These are phyloP conservation scores for Vigna reflexopilosa DNA, from an alignment of 306 rosid genomes.

Conservation along the genomic window DNA sequence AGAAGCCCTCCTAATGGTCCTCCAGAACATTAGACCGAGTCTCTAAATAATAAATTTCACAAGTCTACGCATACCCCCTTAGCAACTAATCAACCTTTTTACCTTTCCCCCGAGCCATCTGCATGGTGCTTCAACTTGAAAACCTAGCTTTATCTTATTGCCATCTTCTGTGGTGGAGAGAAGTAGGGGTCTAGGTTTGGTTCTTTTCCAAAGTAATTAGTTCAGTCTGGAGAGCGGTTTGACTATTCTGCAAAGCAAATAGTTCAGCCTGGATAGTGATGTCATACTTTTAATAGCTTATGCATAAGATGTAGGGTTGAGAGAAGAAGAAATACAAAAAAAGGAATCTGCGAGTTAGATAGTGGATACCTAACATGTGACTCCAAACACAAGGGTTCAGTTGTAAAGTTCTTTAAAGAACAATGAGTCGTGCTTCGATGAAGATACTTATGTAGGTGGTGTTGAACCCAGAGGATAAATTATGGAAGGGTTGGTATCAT, in stretches of 20 bases:
- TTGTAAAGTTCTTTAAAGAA: not conserved
- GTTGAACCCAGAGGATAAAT: not conserved
- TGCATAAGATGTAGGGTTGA: not conserved
- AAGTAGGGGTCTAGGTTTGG: not conserved
- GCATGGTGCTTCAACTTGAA: constrained; percentile 2
- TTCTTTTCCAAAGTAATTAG: not conserved
- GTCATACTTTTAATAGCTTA: not conserved
- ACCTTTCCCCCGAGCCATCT: not conserved
- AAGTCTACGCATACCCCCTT: not conserved
- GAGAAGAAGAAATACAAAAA: not conserved
- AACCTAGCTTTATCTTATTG: not conserved
- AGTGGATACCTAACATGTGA: not conserved
- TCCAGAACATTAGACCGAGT: not conserved
- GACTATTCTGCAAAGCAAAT: not conserved
- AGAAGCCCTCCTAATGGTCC: not conserved
- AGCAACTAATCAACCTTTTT: not conserved
- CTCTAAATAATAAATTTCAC: not conserved
- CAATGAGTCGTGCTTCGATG: not conserved
- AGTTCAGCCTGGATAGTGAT: not conserved
- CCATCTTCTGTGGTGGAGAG: not conserved
- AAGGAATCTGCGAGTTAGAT: not conserved
- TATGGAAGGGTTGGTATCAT: not conserved
- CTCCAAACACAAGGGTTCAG: not conserved
- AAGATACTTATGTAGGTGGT: not conserved
- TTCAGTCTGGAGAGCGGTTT: not conserved